Evolutionary conservation across 2,329 filamentous ascomycete species (phyloP).

Genomic region (Blastomyces emzantsi): DNA sequence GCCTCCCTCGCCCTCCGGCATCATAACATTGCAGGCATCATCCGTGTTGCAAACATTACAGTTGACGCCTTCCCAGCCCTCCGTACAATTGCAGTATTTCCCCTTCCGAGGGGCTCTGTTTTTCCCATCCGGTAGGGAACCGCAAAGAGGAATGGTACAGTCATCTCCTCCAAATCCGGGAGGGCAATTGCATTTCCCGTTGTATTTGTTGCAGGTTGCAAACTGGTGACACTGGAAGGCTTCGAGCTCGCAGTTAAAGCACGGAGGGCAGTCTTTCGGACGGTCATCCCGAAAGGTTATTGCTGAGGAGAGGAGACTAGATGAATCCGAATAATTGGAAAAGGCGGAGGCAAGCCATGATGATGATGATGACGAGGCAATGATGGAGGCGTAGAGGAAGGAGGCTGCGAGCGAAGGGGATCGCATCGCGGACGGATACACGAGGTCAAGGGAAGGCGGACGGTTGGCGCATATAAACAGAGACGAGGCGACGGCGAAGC

Average conservation of each 20-base stretch:
- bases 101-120: conserved; percentile 67
- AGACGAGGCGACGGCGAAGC: background rate
- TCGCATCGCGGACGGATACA: conserved; percentile 17
- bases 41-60: conserved; percentile 90
- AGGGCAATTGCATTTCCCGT: conserved; percentile 87
- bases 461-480: background rate
- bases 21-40: conserved; percentile 76
- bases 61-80: conserved; percentile 95
- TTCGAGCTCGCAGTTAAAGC: conserved; percentile 96
- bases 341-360: conserved; percentile 22
- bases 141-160: conserved; percentile 85
- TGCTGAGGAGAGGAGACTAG: conserved; percentile 52
- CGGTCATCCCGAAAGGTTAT: conserved; percentile 64
- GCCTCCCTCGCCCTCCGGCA: conserved; percentile 71
- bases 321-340: conserved; percentile 51
- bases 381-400: conserved; percentile 16
- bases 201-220: conserved; percentile 76
- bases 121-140: conserved; percentile 70
- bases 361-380: conserved; percentile 23
- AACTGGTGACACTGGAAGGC: conserved; percentile 89
- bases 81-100: conserved; percentile 71
- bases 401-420: conserved; percentile 10
- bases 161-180: conserved; percentile 90
- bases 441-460: conserved; percentile 8
- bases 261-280: conserved; percentile 46